These are phyloP conservation scores for Huntiella decipiens DNA, from an alignment of 2,329 filamentous ascomycete genomes.

Conservation along the genomic window DNA sequence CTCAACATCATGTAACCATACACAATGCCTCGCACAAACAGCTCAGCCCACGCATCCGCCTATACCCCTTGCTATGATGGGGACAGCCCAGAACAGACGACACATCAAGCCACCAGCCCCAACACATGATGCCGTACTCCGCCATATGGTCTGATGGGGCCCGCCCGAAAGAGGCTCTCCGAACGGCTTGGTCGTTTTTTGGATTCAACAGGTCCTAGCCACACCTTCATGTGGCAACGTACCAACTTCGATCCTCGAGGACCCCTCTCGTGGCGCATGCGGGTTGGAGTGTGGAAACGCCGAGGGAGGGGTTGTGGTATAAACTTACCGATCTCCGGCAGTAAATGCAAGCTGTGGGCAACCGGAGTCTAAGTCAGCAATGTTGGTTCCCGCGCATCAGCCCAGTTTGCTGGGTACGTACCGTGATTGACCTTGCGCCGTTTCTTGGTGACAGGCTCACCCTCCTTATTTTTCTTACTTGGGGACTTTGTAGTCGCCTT, in stretches of 20 bases:
- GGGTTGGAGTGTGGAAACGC: too few species aligned
- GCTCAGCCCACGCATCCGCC: neutral
- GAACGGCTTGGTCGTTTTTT: neutral
- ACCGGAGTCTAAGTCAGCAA: slow-evolving; percentile 18
- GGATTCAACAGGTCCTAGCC: too few species aligned
- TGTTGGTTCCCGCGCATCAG: neutral
- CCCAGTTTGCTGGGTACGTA: slow-evolving; percentile 26
- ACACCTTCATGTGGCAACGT: too few species aligned
- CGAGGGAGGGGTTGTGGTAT: neutral
- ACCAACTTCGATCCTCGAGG: too few species aligned
- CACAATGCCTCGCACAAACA: neutral
- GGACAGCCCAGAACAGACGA: too few species aligned
- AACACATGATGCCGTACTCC: too few species aligned
- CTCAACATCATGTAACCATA: slow-evolving; percentile 1
- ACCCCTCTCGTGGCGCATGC: too few species aligned
- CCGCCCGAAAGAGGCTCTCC: neutral
- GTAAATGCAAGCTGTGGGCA: slow-evolving; percentile 58
- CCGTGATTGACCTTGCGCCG: slow-evolving; percentile 79
- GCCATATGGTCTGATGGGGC: too few species aligned
- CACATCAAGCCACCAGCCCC: too few species aligned
- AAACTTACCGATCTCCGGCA: slow-evolving; percentile 73
- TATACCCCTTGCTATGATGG: neutral
- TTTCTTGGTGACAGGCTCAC: slow-evolving; percentile 41
- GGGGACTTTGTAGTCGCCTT: neutral
- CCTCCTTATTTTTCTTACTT: slow-evolving; percentile 3